Base-by-base conservation (phyloP, 345 rosid genomes). In the Melaleuca alternifolia region DNA sequence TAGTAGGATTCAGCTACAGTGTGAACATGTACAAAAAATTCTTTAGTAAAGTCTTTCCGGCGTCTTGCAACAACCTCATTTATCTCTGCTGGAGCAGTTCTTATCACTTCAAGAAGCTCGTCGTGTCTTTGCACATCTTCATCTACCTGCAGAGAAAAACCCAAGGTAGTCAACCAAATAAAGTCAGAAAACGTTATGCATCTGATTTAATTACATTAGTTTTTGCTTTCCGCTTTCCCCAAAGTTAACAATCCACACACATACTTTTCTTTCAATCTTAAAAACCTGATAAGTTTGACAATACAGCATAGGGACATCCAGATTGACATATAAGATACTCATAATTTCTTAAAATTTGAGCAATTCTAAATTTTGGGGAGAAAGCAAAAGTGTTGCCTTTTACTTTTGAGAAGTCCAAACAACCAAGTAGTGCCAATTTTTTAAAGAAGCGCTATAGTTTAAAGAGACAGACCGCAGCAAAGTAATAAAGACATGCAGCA, bases 31-130 rank as follows among this genome's bases (percentile, higher is more conserved):
- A 86, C 90, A 87, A 96, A 97, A 86, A 97, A 97, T 91, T 97
- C 99, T 84, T 95, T 90, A 0, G 99, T 97, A 89, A 97, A 97
- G 92, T 97, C 97, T 85, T 93, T 96, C 20, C 98, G 98, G 6
- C 95, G 94, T 86, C 90, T 92, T 11, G 95, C 88, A 90, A 97
- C 95, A 87, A 96, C 90, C 87, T 97, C 94, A 84, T 88, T 86
- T 53, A 96, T 91, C 87, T 93, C 94, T 51, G 94, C 88, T 20
- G 94, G 96, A 37, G 92, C 88, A 84, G 83, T 90, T 90, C 89
- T 91, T 61, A 97, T 84, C 75, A 92, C 95, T 86, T 93, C 93
- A 30, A 97, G 89, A 89, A 97, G 99, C 89, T 96, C 98, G 79
- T 94, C 91, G 86, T 97, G 98, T 84, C 98, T 91, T 89, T 94